Base-by-base conservation (phyloP, 805 yeast genomes). In the Saturnispora hagleri region DNA sequence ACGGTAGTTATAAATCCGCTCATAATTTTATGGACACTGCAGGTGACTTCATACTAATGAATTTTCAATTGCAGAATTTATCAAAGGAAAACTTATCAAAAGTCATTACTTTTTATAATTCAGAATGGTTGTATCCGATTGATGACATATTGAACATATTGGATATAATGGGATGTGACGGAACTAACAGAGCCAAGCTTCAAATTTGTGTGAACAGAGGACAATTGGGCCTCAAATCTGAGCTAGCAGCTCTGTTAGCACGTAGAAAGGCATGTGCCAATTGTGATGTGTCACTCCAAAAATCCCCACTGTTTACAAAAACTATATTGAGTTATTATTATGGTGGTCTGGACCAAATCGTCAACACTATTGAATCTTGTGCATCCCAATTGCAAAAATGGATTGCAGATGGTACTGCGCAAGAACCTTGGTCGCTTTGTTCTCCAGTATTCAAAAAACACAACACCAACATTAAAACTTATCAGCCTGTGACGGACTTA, bases 21-120 rank as follows among this genome's bases (percentile, higher is more conserved):
- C 89, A 84, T 57, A 55, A 66, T 4, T 77, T 69, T 45, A 59
- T 82, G 15, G 89, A 84, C 57, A 71, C 81, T 0, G 83, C 84
- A 26, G 89, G 86, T 2, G 89, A 84, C 59, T 74, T 82, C 60
- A 58, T 83, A 8, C 60, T 71, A 5, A 57, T 82, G 55, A 56
- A 71, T 15, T 70, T 72, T 44, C 62, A 75, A 50, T 58, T 70
- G 12, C 55, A 60, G 20, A 64, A 69, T 46, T 55, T 65, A 5
- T 55, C 61, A 4, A 22, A 42, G 6, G 46, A 44, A 0, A 46
- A 53, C 17, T 24, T 50, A 3, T 27, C 38, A 3, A 46, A 48
- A 5, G 35, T 63, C 5, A 51, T 58, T 5, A 46, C 59, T 2
- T 65, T 62, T 49, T 68, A 66, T 43, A 53, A 57, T 10, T 58